These are phyloP conservation scores for Sugiyamaella boreocaroliniensis DNA, from an alignment of 805 yeast genomes.

Conservation along the genomic window DNA sequence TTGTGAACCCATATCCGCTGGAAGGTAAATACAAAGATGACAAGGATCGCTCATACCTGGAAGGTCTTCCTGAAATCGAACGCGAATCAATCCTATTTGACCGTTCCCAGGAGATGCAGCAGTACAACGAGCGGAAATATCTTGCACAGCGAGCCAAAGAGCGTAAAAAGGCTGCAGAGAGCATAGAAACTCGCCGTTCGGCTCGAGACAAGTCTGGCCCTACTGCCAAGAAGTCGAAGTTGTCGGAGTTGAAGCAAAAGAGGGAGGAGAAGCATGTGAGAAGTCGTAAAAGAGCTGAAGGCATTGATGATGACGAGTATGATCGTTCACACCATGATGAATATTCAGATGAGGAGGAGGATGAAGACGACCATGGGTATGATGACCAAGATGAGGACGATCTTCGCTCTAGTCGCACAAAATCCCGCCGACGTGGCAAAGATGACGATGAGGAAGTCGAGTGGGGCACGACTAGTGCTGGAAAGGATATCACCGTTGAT, in stretches of 20 bases:
- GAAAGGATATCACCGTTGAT: slow-evolving; percentile 42
- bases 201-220: slow-evolving; percentile 29
- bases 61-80: slow-evolving; percentile 77
- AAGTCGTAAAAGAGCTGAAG: slow-evolving; percentile 9
- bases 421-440: slow-evolving; percentile 35
- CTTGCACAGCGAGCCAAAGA: slow-evolving; percentile 70
- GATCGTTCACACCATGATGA: slow-evolving; percentile 11
- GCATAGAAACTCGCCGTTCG: slow-evolving; percentile 15
- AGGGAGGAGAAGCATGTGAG: slow-evolving; percentile 48
- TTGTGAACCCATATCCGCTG: slow-evolving; percentile 75
- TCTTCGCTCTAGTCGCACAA: slow-evolving; percentile 17
- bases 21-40: slow-evolving; percentile 88
- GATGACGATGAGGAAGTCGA: slow-evolving; percentile 41
- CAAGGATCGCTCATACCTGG: slow-evolving; percentile 58
- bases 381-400: slow-evolving; percentile 22
- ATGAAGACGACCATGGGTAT: slow-evolving; percentile 33
- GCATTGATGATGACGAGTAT: slow-evolving; percentile 6
- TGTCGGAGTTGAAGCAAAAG: slow-evolving; percentile 68
- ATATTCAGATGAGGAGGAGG: slow-evolving; percentile 34
- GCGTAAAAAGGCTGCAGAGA: slow-evolving; percentile 27
- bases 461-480: slow-evolving; percentile 39
- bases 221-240: slow-evolving; percentile 43
- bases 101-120: slow-evolving; percentile 86
- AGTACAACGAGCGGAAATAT: slow-evolving; percentile 74
- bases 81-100: slow-evolving; percentile 89